Percentiles rank a stretch among this genome's conserved stretches.
These are phyloP conservation scores for Russula ochroleuca DNA, from an alignment of 768 basidiomycete species.

Conservation along the genomic window DNA sequence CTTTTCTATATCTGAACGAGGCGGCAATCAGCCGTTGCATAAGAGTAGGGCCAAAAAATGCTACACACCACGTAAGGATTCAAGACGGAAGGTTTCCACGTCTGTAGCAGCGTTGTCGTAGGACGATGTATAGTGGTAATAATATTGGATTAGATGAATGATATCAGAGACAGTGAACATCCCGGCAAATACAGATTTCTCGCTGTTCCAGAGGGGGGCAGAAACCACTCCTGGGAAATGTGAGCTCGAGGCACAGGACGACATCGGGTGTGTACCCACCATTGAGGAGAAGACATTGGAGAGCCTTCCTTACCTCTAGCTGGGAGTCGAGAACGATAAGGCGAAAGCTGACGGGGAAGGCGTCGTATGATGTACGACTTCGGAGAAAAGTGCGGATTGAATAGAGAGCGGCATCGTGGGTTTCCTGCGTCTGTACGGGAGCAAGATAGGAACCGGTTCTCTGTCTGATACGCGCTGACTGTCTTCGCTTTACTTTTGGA, in stretches of 20 bases:
- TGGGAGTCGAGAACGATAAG: slow-evolving; percentile 96
- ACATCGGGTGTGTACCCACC: slow-evolving; percentile 39
- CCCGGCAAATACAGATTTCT: slow-evolving; percentile 86
- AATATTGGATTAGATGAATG: slow-evolving; percentile 98
- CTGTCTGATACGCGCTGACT: slow-evolving; percentile 48
- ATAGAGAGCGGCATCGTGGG: slow-evolving; percentile 64
- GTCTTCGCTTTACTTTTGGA: slow-evolving; percentile 50
- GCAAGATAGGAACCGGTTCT: slow-evolving; percentile 59
- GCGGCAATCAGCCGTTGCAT: slow-evolving; percentile 1
- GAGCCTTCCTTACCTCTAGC: slow-evolving; percentile 91
- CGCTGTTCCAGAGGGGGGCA: slow-evolving; percentile 97
- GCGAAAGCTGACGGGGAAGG: slow-evolving; percentile 94
- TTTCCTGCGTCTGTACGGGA: slow-evolving; percentile 47
- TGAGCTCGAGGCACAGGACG: slow-evolving; percentile 6
- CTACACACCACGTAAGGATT: slow-evolving; percentile 76
- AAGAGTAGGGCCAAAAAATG: slow-evolving; percentile 12
- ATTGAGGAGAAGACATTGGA: slow-evolving; percentile 82
- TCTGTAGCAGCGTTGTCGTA: slow-evolving; percentile 83
- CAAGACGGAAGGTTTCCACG: slow-evolving; percentile 88
- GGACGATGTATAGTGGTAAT: slow-evolving; percentile 85
- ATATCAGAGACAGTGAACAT: slow-evolving; percentile 99
- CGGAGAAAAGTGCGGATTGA: slow-evolving; percentile 80
- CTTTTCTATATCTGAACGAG: slow-evolving; percentile 81
- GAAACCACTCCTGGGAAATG: slow-evolving; percentile 80
- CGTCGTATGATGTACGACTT: slow-evolving; percentile 86